These are phyloP conservation scores for Agaricus blazei DNA, from an alignment of 768 basidiomycete genomes.

Conservation along the genomic window DNA sequence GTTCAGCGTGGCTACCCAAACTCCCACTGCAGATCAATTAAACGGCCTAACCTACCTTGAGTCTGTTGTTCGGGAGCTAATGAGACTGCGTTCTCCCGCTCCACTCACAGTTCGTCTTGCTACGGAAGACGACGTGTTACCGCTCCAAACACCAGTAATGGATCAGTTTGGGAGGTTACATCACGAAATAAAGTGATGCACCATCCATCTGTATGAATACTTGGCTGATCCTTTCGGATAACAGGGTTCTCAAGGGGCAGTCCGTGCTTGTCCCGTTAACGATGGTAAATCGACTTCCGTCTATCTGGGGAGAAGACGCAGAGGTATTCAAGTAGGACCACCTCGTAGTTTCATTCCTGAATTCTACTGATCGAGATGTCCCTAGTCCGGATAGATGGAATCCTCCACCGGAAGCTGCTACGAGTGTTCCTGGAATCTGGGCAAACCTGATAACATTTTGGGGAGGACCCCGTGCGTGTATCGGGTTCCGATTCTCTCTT, in stretches of 20 bases:
- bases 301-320: slow-evolving; percentile 62
- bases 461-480: slow-evolving; percentile 61
- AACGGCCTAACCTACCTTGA: slow-evolving; percentile 66
- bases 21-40: slow-evolving; percentile 66
- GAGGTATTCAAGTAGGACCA: slow-evolving; percentile 46
- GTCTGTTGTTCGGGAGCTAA: slow-evolving; percentile 51
- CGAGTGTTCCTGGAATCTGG: slow-evolving; percentile 54
- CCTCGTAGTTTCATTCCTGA: no score
- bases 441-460: slow-evolving; percentile 56
- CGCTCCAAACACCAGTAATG: slow-evolving; percentile 39
- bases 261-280: slow-evolving; percentile 44
- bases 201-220: not conserved
- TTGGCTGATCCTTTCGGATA: no score
- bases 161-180: slow-evolving; percentile 37
- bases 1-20: slow-evolving; percentile 43
- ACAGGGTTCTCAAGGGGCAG: slow-evolving; percentile 30
- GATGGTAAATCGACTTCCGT: slow-evolving; percentile 44
- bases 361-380: not conserved
- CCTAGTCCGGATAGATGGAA: slow-evolving; percentile 64
- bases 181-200: slow-evolving; percentile 30
- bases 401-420: slow-evolving; percentile 35
- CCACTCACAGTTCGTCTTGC: slow-evolving; percentile 37
- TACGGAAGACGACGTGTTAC: slow-evolving; percentile 47
- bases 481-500: slow-evolving; percentile 62
- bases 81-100: slow-evolving; percentile 53